Conservation (phyloP, 441 rosid genomes). For the Gossypium schwendimanii region DNA sequence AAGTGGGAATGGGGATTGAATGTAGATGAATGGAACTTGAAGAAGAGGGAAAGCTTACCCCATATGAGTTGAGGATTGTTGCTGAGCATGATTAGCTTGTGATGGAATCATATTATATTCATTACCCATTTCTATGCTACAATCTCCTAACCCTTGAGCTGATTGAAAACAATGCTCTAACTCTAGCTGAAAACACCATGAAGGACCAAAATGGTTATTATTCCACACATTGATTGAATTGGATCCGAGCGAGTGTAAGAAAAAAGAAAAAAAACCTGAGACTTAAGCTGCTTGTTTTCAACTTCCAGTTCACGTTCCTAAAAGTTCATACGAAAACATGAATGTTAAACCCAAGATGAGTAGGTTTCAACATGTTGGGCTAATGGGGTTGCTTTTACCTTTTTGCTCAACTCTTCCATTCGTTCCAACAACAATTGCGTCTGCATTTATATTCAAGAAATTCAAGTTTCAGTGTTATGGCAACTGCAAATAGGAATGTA, state of each 20-base stretch:
- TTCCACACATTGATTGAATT: not conserved
- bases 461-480: not conserved
- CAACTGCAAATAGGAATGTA: not conserved
- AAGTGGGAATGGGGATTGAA: not conserved
- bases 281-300: constrained; percentile 27
- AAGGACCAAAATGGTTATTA: not conserved
- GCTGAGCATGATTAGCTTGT: not conserved
- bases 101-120: not conserved
- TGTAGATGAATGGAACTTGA: not conserved
- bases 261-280: constrained; percentile 19
- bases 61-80: not conserved
- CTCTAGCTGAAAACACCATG: constrained; percentile 21
- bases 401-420: constrained; percentile 24
- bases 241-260: not conserved
- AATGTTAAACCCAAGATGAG: not conserved
- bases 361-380: not conserved
- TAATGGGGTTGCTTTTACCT: constrained; percentile 15
- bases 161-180: constrained; percentile 6
- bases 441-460: constrained; percentile 16
- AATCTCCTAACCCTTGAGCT: constrained; percentile 8
- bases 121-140: not conserved
- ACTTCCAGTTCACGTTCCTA: constrained; percentile 27
- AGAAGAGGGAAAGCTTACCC: constrained; percentile 13
- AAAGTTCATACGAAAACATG: not conserved
- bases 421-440: constrained; percentile 18